Percentiles rank a stretch among this genome's conserved stretches.
Evolutionary conservation across 768 basidiomycete species (phyloP).

Genomic region (Cystobasidium onofrii): DNA sequence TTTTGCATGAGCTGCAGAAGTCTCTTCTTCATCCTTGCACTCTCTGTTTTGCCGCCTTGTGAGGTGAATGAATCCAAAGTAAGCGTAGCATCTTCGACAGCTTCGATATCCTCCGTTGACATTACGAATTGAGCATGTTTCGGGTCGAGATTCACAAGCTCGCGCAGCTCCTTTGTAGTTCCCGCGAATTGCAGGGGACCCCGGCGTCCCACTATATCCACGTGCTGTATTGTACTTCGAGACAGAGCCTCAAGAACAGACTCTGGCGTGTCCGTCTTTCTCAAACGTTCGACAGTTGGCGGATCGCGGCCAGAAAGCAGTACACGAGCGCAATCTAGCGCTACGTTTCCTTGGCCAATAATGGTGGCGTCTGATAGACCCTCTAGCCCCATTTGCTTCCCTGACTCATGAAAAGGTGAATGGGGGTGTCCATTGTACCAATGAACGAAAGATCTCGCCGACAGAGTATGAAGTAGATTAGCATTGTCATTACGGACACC

Average conservation of each 20-base stretch:
- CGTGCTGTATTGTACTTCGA: conserved; percentile 59
- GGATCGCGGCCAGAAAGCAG: conserved; percentile 54
- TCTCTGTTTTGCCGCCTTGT: conserved; percentile 34
- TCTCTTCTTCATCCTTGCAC: conserved; percentile 46
- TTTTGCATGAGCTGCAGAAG: conserved; percentile 46
- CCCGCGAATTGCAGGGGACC: conserved; percentile 84
- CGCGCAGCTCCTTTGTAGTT: conserved; percentile 84
- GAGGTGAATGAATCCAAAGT: conserved; percentile 35
- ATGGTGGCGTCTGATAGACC: conserved; percentile 64
- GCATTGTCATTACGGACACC: conserved; percentile 47
- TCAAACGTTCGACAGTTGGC: conserved; percentile 53
- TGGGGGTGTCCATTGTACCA: conserved; percentile 95
- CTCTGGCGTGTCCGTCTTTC: conserved; percentile 67
- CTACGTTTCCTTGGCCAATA: conserved; percentile 91
- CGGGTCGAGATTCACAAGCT: conserved; percentile 56
- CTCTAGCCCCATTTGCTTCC: conserved; percentile 55
- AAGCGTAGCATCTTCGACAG: conserved; percentile 41
- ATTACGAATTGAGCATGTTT: conserved; percentile 60
- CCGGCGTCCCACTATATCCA: conserved; percentile 74
- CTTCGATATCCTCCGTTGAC: conserved; percentile 38
- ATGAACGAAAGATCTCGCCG: conserved; percentile 77
- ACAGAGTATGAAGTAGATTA: conserved; percentile 55
- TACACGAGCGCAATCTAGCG: conserved; percentile 83
- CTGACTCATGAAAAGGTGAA: conserved; percentile 44
- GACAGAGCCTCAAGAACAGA: conserved; percentile 62